A percentile compares a stretch with the other conserved stretches of the same genome.
Conservation (phyloP, 2,329 filamentous ascomycete genomes). For the Hymenoscyphus repandus region DNA sequence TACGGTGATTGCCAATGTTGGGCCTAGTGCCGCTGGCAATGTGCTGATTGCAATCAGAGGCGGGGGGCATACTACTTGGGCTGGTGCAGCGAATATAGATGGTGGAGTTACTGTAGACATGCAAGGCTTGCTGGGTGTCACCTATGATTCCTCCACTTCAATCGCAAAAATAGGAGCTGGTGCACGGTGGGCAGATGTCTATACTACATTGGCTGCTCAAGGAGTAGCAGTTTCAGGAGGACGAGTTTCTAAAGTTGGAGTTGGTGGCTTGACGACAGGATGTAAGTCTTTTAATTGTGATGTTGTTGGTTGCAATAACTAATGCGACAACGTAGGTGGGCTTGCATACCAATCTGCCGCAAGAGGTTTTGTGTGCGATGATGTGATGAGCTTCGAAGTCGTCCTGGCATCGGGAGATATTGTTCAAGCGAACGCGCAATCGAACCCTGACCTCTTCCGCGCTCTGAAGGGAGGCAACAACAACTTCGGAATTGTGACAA, state of each 20-base stretch:
- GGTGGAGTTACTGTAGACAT: conserved; percentile 45
- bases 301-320: background rate
- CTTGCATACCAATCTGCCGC: conserved; percentile 16
- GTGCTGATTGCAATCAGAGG: background rate
- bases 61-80: conserved; percentile 1
- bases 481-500: conserved; percentile 12
- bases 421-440: conserved; percentile 7
- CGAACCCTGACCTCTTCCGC: conserved; percentile 8
- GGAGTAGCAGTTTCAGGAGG: conserved; percentile 33
- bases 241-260: conserved; percentile 32
- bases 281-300: conserved; percentile 6
- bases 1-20: conserved; percentile 20
- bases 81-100: conserved; percentile 36
- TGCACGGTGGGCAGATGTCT: conserved; percentile 35
- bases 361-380: conserved; percentile 43
- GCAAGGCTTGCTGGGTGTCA: conserved; percentile 18
- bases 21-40: background rate
- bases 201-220: conserved; percentile 29
- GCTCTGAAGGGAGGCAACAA: conserved; percentile 11
- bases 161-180: conserved; percentile 32
- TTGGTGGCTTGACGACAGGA: conserved; percentile 34
- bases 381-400: conserved; percentile 40
- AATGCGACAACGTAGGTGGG: conserved; percentile 1
- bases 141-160: conserved; percentile 22
- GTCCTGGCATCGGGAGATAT: conserved; percentile 8